Evolutionary conservation across 345 rosid species (phyloP).

Genomic region (Ricinus communis): DNA sequence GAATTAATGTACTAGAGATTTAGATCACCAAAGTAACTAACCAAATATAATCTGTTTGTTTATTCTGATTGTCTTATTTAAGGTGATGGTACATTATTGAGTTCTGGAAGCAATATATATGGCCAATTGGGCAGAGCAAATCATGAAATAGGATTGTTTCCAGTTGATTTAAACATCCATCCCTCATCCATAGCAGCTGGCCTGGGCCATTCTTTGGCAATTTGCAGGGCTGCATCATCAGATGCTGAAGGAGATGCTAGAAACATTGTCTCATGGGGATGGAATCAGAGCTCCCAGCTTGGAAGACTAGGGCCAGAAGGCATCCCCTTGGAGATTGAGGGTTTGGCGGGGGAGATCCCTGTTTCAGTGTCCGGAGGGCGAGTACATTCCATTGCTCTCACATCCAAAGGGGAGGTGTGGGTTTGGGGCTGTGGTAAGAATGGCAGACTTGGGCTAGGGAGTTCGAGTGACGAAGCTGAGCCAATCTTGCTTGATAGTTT

Average conservation of each 20-base stretch:
- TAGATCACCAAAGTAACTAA: not conserved
- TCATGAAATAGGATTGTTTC: constrained; percentile 55
- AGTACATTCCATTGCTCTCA: constrained; percentile 65
- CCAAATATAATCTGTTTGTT: not conserved
- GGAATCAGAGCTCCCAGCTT: constrained; percentile 79
- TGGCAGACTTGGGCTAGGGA: constrained; percentile 83
- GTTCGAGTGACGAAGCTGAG: constrained; percentile 63
- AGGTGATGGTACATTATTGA: constrained; percentile 68
- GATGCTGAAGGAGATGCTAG: constrained; percentile 25
- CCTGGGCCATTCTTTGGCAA: constrained; percentile 87
- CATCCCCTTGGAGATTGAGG: constrained; percentile 49
- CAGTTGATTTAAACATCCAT: constrained; percentile 43
- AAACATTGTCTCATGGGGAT: constrained; percentile 75
- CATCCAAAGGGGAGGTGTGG: constrained; percentile 68
- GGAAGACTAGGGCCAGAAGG: constrained; percentile 65
- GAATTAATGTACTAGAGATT: not conserved
- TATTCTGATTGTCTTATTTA: constrained; percentile 23
- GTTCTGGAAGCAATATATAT: constrained; percentile 77
- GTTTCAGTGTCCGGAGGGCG: constrained; percentile 66
- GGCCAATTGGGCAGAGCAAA: constrained; percentile 80
- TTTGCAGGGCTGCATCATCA: constrained; percentile 38
- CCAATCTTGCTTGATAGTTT: constrained; percentile 55
- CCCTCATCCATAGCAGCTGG: constrained; percentile 65
- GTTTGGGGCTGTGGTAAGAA: constrained; percentile 84
- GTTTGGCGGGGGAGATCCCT: constrained; percentile 48